Evolutionary conservation across 345 rosid species (phyloP).

Genomic region (Eutrema yunnanense): DNA sequence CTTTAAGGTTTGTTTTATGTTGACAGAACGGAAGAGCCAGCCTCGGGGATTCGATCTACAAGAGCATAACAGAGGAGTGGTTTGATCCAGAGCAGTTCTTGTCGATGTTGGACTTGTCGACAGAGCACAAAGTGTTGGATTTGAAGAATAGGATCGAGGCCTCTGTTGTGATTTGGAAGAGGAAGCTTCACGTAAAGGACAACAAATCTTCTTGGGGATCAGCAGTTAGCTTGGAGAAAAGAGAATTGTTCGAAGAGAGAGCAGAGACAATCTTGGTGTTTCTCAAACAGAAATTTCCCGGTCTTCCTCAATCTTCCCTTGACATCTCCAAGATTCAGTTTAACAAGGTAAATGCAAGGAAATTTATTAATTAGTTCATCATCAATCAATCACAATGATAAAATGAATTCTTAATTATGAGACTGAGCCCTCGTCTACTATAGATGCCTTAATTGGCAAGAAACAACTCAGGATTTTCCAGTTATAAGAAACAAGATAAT

Average conservation of each 20-base stretch:
- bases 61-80: conserved; percentile 75
- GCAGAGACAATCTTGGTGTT: conserved; percentile 75
- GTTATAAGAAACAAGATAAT: neutral
- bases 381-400: neutral
- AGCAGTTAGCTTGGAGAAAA: conserved; percentile 84
- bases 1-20: neutral
- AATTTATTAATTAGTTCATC: neutral
- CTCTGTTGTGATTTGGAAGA: conserved; percentile 82
- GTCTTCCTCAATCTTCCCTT: conserved; percentile 78
- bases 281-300: conserved; percentile 83
- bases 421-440: neutral
- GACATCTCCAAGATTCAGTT: conserved; percentile 88
- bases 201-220: conserved; percentile 88
- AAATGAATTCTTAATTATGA: neutral
- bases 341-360: conserved; percentile 45
- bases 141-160: conserved; percentile 91
- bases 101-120: conserved; percentile 63
- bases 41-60: conserved; percentile 83
- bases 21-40: conserved; percentile 85
- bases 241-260: conserved; percentile 92
- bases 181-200: conserved; percentile 79
- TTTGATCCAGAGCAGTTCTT: conserved; percentile 82
- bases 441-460: neutral
- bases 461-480: neutral
- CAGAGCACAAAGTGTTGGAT: conserved; percentile 81